phyloP scores from a whole-genome alignment of 2,329 filamentous ascomycete genomes.

The Hypoxylon sp. region DNA sequence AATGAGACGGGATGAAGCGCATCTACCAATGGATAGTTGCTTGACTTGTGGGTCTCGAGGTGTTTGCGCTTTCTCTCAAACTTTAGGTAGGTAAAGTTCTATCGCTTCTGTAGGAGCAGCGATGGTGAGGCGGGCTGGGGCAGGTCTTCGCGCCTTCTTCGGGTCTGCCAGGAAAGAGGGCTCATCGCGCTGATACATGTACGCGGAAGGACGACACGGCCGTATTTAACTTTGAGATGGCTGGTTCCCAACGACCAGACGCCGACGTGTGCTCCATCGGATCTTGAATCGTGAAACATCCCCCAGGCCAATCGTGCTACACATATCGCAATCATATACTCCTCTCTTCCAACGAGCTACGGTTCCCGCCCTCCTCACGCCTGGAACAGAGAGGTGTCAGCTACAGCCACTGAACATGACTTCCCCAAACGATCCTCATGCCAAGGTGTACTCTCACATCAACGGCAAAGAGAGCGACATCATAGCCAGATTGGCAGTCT shows the following conservation, averaged over 20 bases:
- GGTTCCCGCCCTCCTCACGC: not conserved
- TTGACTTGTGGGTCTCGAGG: slow-evolving; percentile 2
- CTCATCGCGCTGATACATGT: not conserved
- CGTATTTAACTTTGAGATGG: slow-evolving; percentile 4
- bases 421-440: slow-evolving; percentile 48
- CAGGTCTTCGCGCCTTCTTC: slow-evolving; percentile 27
- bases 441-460: slow-evolving; percentile 57
- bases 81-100: not conserved
- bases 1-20: slow-evolving; percentile 30
- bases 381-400: not conserved
- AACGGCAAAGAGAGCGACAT: slow-evolving; percentile 58
- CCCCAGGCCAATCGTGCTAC: not conserved
- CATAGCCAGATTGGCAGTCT: slow-evolving; percentile 60
- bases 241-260: not conserved
- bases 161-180: not conserved
- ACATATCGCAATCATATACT: not conserved
- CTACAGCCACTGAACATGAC: slow-evolving; percentile 42
- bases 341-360: not conserved
- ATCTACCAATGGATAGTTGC: too few species aligned
- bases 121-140: slow-evolving; percentile 10
- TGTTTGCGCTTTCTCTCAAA: slow-evolving; percentile 27
- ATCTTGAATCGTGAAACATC: not conserved
- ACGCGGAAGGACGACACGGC: not conserved
- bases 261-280: not conserved
- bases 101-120: not conserved